Evolutionary conservation across 306 rosid species (phyloP).

Genomic region (Trifolium dubium): DNA sequence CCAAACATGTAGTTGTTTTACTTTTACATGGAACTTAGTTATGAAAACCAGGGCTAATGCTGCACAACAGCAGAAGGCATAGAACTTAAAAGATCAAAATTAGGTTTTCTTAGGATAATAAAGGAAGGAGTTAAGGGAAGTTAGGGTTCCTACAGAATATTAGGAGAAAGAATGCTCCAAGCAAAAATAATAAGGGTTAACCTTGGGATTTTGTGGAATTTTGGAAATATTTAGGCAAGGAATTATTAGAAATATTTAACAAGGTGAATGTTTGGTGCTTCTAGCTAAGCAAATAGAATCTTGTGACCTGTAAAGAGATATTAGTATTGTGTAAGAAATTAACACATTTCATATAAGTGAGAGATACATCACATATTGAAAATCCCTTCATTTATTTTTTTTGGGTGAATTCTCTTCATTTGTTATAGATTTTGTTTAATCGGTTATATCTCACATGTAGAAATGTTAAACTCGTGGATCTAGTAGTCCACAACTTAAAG

Average conservation of each 20-base stretch:
- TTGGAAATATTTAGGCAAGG: conserved; percentile 14
- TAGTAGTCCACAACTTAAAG: conserved; percentile 2
- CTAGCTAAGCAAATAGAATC: conserved; percentile 1
- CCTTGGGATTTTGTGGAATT: conserved; percentile 7
- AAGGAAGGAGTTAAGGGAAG: conserved; percentile 14
- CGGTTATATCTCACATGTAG: background rate
- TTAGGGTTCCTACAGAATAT: conserved; percentile 17
- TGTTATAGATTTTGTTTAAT: conserved; percentile 6
- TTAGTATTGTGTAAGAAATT: conserved; percentile 14
- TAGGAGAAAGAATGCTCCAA: conserved; percentile 5
- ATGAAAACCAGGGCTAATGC: conserved; percentile 29
- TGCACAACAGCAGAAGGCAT: conserved; percentile 10
- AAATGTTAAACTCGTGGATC: background rate
- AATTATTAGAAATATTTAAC: conserved; percentile 7
- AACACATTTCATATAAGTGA: background rate
- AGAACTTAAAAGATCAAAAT: conserved; percentile 9
- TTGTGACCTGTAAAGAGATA: background rate
- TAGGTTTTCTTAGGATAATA: conserved; percentile 13
- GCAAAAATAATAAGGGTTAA: conserved; percentile 22
- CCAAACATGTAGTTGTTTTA: conserved; percentile 19
- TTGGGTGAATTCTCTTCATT: background rate
- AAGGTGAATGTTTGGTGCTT: background rate
- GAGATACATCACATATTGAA: conserved; percentile 7
- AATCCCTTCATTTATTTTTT: background rate
- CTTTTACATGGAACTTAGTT: conserved; percentile 30